phyloP scores from a whole-genome alignment of 208 protist genomes.

The Crithidia acanthocephali region DNA sequence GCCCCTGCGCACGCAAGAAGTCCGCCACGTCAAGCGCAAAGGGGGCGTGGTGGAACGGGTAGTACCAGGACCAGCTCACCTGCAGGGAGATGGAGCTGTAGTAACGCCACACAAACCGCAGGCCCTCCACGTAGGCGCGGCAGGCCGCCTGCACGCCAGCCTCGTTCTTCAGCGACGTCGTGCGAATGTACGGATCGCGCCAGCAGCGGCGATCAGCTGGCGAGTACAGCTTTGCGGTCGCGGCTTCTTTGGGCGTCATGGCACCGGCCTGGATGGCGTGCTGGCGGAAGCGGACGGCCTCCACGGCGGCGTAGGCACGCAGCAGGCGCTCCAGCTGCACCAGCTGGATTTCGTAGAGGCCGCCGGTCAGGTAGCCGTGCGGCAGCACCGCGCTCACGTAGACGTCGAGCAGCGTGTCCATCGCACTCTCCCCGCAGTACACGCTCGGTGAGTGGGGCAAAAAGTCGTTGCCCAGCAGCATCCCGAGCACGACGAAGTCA shows the following conservation, averaged over 20 bases:
- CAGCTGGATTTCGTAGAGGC: slow-evolving; percentile 70
- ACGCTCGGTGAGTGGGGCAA: slow-evolving; percentile 71
- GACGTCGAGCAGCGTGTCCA: slow-evolving; percentile 81
- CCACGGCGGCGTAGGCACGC: slow-evolving; percentile 61
- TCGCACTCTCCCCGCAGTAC: slow-evolving; percentile 78
- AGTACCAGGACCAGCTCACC: slow-evolving; percentile 86
- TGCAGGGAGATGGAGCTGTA: slow-evolving; percentile 60
- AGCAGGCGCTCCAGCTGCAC: slow-evolving; percentile 70
- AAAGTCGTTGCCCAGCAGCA: slow-evolving; percentile 89
- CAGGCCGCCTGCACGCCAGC: slow-evolving; percentile 56
- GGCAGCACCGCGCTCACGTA: slow-evolving; percentile 83
- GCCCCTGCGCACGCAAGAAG: slow-evolving; percentile 46
- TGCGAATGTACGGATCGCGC: slow-evolving; percentile 54
- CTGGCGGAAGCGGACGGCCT: slow-evolving; percentile 72
- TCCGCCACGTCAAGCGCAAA: slow-evolving; percentile 68
- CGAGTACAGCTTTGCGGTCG: slow-evolving; percentile 38
- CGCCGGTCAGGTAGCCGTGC: slow-evolving; percentile 79
- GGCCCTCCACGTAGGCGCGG: slow-evolving; percentile 67
- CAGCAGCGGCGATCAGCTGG: slow-evolving; percentile 46
- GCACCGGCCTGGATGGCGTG: slow-evolving; percentile 37
- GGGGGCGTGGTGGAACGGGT: slow-evolving; percentile 77
- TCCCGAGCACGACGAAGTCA: slow-evolving; percentile 81
- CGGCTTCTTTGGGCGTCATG: slow-evolving; percentile 45
- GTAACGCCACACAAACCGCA: slow-evolving; percentile 88
- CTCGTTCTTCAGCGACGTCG: slow-evolving; percentile 44